Percentiles rank a stretch among this genome's conserved stretches.
Conservation (phyloP, 805 yeast genomes). For the Yarrowia sp. region DNA sequence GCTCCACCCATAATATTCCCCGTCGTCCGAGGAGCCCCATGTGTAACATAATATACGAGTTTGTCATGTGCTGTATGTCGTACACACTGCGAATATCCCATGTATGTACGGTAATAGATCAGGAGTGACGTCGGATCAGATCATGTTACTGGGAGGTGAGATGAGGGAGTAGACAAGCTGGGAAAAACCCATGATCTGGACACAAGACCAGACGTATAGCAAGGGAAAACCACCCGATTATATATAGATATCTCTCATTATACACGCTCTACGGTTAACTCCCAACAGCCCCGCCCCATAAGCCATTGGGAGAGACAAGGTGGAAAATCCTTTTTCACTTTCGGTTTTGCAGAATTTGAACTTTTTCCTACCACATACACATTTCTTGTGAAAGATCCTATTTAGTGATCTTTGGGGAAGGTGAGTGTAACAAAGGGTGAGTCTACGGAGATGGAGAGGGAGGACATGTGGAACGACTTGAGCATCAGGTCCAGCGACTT, state of each 20-base stretch:
- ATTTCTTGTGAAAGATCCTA: conserved; percentile 27
- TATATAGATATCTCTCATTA: neutral
- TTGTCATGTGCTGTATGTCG: conserved; percentile 10
- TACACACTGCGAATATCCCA: neutral
- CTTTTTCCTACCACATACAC: conserved; percentile 27
- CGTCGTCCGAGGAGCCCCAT: neutral
- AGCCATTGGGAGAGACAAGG: neutral
- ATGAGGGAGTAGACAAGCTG: neutral
- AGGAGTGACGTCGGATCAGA: neutral
- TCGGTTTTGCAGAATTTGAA: conserved; percentile 19
- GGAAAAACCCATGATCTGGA: neutral
- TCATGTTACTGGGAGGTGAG: neutral
- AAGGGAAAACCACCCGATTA: neutral
- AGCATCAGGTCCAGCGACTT: no score
- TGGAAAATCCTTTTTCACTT: conserved; percentile 25
- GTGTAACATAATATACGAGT: neutral
- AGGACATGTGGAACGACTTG: neutral
- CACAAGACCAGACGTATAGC: no score
- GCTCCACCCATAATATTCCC: no score
- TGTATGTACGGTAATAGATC: neutral
- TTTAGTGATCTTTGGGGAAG: conserved; percentile 27
- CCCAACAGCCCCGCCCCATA: conserved; percentile 26
- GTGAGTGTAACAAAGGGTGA: conserved; percentile 25
- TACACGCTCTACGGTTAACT: neutral
- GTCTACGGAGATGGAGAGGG: neutral